phyloP scores from a whole-genome alignment of 768 basidiomycete species.

The Boletus eberwhitei region DNA sequence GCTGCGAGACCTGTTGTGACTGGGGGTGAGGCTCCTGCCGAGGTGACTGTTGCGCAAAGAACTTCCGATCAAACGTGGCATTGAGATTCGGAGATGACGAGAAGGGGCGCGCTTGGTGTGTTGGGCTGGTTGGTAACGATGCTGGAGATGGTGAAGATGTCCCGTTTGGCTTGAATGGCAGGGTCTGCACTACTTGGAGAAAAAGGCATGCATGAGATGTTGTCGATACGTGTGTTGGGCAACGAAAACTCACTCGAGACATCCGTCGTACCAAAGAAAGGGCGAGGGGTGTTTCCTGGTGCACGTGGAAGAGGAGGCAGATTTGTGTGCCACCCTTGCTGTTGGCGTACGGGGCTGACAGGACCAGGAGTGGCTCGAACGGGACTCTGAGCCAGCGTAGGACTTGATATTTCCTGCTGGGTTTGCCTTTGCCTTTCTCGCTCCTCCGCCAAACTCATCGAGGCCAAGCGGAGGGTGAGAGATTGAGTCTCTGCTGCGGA shows the following conservation, averaged over 20 bases:
- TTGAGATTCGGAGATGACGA: conserved; percentile 20
- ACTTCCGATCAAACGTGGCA: conserved; percentile 22
- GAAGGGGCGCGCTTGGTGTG: conserved; percentile 9
- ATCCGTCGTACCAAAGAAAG: conserved; percentile 13
- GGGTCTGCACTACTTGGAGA: background rate
- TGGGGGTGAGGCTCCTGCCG: conserved; percentile 11
- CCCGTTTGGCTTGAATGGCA: conserved; percentile 10
- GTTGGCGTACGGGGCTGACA: conserved; percentile 17
- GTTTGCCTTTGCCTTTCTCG: conserved; percentile 13
- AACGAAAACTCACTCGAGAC: conserved; percentile 11
- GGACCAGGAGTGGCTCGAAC: conserved; percentile 3
- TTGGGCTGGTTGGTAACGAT: conserved; percentile 25
- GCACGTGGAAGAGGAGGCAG: conserved; percentile 30
- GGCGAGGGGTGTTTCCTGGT: conserved; percentile 14
- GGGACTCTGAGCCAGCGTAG: conserved; percentile 12
- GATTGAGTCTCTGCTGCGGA: conserved; percentile 20
- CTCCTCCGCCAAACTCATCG: conserved; percentile 23
- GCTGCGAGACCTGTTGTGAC: conserved; percentile 13
- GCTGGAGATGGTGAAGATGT: conserved; percentile 7
- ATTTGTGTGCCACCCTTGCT: conserved; percentile 20
- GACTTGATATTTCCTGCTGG: conserved; percentile 3
- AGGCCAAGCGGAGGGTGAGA: conserved; percentile 34
- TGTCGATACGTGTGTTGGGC: background rate
- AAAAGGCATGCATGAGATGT: conserved; percentile 5
- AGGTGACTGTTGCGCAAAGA: conserved; percentile 11